A percentile compares a stretch with the other conserved stretches of the same genome.
Conservation (phyloP, 225 moss, liverwort and hornwort genomes). For the Sphagnum contortum region DNA sequence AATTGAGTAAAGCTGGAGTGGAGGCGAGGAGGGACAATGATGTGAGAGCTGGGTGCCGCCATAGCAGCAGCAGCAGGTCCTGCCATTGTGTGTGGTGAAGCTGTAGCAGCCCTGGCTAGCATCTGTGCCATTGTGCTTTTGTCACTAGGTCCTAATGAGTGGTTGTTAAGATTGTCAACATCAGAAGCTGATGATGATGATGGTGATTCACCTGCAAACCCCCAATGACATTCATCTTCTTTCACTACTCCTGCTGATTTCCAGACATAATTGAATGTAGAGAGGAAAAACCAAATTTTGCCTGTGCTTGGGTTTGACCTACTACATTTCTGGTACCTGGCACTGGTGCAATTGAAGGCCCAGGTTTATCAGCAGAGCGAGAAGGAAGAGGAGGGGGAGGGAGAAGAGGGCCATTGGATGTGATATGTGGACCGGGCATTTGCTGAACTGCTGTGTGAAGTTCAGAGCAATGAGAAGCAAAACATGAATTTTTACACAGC, state of each 20-base stretch:
- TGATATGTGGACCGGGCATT: slow-evolving; percentile 34
- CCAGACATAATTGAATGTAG: background rate
- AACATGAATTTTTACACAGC: slow-evolving; percentile 48
- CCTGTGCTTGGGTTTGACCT: slow-evolving; percentile 1
- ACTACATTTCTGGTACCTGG: slow-evolving; percentile 13
- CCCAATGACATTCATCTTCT: no score
- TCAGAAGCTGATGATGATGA: slow-evolving; percentile 98
- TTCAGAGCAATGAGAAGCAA: slow-evolving; percentile 62
- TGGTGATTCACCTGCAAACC: slow-evolving; percentile 82
- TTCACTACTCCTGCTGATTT: background rate
- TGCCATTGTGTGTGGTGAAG: slow-evolving; percentile 42
- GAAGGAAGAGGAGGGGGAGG: slow-evolving; percentile 22
- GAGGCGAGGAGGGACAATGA: slow-evolving; percentile 48
- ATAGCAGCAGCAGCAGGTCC: slow-evolving; percentile 32
- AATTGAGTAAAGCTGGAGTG: slow-evolving; percentile 48
- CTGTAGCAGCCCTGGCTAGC: slow-evolving; percentile 28
- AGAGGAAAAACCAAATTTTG: background rate
- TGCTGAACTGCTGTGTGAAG: slow-evolving; percentile 50
- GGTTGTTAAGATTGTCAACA: slow-evolving; percentile 82
- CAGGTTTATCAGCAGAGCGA: slow-evolving; percentile 21
- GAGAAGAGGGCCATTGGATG: slow-evolving; percentile 35
- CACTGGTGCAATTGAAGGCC: slow-evolving; percentile 19
- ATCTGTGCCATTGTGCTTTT: slow-evolving; percentile 35
- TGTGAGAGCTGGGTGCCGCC: slow-evolving; percentile 19
- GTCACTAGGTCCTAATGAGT: slow-evolving; percentile 43